Base-by-base conservation (phyloP, 2,329 filamentous ascomycete species). In the Penicillium sp. region DNA sequence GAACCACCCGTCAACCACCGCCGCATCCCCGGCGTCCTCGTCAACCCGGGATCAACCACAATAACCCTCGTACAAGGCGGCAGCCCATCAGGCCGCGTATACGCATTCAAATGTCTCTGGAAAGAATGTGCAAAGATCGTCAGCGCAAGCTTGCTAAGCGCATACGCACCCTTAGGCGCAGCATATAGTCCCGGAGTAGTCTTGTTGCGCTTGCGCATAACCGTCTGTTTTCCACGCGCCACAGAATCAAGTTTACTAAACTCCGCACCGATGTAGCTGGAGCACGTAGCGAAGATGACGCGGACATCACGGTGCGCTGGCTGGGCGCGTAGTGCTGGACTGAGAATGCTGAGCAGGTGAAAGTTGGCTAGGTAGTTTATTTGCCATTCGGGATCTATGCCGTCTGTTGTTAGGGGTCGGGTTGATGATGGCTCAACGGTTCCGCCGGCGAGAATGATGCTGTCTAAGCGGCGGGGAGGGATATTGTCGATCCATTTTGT, bases 401-500 rank as follows among this genome's bases (percentile, higher is more conserved):
- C 90, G 64, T 96, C 90, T 5, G 77, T 72, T 0, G 90, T 95
- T 1, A 70, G 74, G 25, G 80, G 75, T 56, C 76, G 72, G 4
- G 79, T 77, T 1, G 84, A 39, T 2, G 64, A 48, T 2, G 87
- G 10, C 80, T 80, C 2, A 58, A 90, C 75, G 0, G 86, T 86
- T 37, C 87, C 87, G 9, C 86, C 93, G 68, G 90, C 95, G 14
- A 99, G 78, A 16, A 99, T 81, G 39, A 99, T 76, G 83, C 92
- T 91, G 69, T 99, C 93, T 6, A 99, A 75, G 40, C 95, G 79
- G 49, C 95, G 80, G 8, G 91, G 89, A 2, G 93, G 92, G 18
- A 88, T 82, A 69, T 96, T 97, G 70, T 99, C 92, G 58, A 99
- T 89, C 92, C 95, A 99, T 75, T 89, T 92, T 0, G 93, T 99